Evolutionary conservation across 75 land plant species (phyloP), one percentile per base, ranked within the genome.

Genomic region (Cunninghamia lanceolata): DNA sequence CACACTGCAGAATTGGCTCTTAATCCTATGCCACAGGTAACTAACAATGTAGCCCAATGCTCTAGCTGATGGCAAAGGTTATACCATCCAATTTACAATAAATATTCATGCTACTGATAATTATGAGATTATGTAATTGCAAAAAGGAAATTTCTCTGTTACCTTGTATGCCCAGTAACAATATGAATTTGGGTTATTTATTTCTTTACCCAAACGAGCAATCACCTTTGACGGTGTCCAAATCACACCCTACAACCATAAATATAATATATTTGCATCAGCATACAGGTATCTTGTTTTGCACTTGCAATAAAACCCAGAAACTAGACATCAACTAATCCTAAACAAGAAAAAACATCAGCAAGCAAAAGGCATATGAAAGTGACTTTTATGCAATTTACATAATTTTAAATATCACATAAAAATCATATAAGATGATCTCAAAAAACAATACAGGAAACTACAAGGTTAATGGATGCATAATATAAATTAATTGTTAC

Each of bases 91-190:
- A 80, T 28, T n/a, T n/a, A 80, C 15, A 45, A 80, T 34, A 34
- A 11, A 34, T 73, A 80, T 80, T 9, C 34, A 80, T n/a, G 1
- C 15, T 80, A n/a, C n/a, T 80, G 82, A 80, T 43, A 43, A 8
- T 80, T n/a, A 45, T n/a, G 17, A 38, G 15, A 83, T 53, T 47
- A 19, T 4, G 10, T 73, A 77, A 11, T 17, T 19, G 79, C 43
- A 39, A 88, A 85, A 50, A 76, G 30, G 38, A 35, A 30, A 42
- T 46, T 78, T 77, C 42, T 6, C 77, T 32, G 28, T 84, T 88
- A 93, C 99, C 96, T 97, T 95, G 86, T 93, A 94, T 75, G 99
- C 99, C 99, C 99, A 97, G 82, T 95, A 97, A 38, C 96, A 90
- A 63, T 97, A 93, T 54, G 99, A 97, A 83, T 92, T 89, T 42